A percentile compares a stretch with the other conserved stretches of the same genome.
These are phyloP conservation scores for Eucalyptus albens DNA, from an alignment of 345 rosid genomes.

Conservation along the genomic window DNA sequence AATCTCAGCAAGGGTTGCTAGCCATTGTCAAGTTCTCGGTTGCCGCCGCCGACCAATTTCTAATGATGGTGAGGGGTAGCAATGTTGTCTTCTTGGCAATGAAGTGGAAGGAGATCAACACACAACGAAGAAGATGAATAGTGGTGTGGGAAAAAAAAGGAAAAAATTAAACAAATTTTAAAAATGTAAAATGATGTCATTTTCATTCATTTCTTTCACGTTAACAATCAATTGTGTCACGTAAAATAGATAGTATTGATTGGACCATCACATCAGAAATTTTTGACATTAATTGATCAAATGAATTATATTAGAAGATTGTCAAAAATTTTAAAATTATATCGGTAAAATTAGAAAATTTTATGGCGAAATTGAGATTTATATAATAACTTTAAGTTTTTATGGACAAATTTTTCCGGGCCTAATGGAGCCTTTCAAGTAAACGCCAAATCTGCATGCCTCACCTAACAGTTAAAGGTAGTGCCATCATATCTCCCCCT, in stretches of 20 bases:
- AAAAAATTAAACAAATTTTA: neutral
- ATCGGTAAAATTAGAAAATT: neutral
- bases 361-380: neutral
- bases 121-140: neutral
- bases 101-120: neutral
- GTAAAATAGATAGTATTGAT: neutral
- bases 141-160: neutral
- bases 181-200: neutral
- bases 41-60: fast-evolving
- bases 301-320: neutral
- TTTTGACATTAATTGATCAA: neutral
- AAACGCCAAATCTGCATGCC: neutral
- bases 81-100: neutral
- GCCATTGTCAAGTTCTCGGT: neutral
- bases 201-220: neutral
- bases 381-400: neutral
- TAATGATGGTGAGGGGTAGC: neutral
- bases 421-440: neutral
- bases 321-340: neutral
- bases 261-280: fast-evolving
- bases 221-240: neutral
- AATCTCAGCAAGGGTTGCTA: neutral
- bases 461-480: neutral
- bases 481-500: neutral
- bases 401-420: neutral